Conservation (phyloP, 192 early-diverging fungal genomes). For the Martensiomyces pterosporus region DNA sequence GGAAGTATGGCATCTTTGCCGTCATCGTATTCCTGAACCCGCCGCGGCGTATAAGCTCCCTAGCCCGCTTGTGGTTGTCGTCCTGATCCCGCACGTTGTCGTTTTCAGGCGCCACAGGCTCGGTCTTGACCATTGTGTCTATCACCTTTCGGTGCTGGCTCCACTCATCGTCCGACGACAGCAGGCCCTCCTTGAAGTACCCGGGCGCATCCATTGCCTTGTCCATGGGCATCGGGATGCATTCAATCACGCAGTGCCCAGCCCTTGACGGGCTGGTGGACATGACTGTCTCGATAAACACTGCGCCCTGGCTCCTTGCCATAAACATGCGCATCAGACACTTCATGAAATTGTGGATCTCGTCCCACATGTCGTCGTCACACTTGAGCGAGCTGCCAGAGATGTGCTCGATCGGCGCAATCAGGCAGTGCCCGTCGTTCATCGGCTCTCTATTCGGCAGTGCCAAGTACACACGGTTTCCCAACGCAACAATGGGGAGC, state of each 20-base stretch:
- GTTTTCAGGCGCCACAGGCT: conserved; percentile 7
- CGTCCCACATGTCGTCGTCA: conserved; percentile 91
- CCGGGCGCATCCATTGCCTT: conserved; percentile 70
- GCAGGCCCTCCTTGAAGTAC: conserved; percentile 85
- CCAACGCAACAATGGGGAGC: conserved; percentile 71
- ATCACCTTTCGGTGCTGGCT: conserved; percentile 76
- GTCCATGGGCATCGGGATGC: conserved; percentile 82
- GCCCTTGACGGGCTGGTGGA: conserved; percentile 63
- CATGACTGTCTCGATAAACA: conserved; percentile 92
- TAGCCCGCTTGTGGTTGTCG: conserved; percentile 15
- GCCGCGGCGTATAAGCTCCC: conserved; percentile 38
- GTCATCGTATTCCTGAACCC: conserved; percentile 71
- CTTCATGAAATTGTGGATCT: conserved; percentile 96
- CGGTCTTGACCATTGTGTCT: conserved; percentile 62
- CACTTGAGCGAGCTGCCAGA: conserved; percentile 72
- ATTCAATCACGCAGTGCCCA: conserved; percentile 83
- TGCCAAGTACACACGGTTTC: conserved; percentile 72
- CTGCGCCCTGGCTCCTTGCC: conserved; percentile 58
- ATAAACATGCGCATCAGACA: conserved; percentile 86
- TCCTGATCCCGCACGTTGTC: conserved; percentile 33
- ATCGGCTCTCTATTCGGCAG: conserved; percentile 72
- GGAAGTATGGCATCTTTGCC: conserved; percentile 88
- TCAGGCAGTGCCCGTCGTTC: conserved; percentile 81
- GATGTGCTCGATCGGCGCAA: conserved; percentile 86
- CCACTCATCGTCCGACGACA: conserved; percentile 82